Evolutionary conservation across 805 yeast genomes (phyloP), one percentile per base, ranked within the genome.

Genomic region (Wickerhamomyces chaumierensis): DNA sequence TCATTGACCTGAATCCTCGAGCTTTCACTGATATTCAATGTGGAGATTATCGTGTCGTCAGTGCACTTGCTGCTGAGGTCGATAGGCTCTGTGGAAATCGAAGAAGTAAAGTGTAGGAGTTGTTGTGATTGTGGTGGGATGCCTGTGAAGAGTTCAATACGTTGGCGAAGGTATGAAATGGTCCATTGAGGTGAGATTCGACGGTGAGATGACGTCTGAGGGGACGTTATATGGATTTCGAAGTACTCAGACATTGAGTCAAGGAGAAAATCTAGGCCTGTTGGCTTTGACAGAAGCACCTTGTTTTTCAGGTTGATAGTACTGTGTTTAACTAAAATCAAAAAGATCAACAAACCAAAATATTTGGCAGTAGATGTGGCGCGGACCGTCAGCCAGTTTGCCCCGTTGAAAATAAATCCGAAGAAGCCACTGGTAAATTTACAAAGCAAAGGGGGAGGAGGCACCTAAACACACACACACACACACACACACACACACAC

Each of bases 91-190:
- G 53, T 41, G 19, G 52, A 52, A 43, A 43, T 39, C 13, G 49
- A 39, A 2, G 47, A 59, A 57, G 43, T 70, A 47, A 72, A 75
- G 29, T 73, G 56, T 39, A 65, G 65, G 14, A 78, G 51, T 14
- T 59, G 60, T 51, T 80, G 94, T 42, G 55, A 61, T 13, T 51
- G 43, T 3, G 84, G 79, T 4, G 78, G 74, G 20, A 85, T 71
- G 2, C 95, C 95, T 0, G 94, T 82, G 43, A 83, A 73, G 28
- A 64, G 66, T 48, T 82, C 92, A 11, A 85, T 56, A 40, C 72
- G 67, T 31, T 57, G 45, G 45, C 74, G 71, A 37, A 84, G 65
- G 43, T 72, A 60, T 6, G 56, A 57, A 14, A 82, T 39, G 0
- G 73, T 56, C 88, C 90, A 82, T 31, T 63, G 66, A 0, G 75